phyloP scores from a whole-genome alignment of 2,329 filamentous ascomycete genomes.

The Ascomycota sp. region DNA sequence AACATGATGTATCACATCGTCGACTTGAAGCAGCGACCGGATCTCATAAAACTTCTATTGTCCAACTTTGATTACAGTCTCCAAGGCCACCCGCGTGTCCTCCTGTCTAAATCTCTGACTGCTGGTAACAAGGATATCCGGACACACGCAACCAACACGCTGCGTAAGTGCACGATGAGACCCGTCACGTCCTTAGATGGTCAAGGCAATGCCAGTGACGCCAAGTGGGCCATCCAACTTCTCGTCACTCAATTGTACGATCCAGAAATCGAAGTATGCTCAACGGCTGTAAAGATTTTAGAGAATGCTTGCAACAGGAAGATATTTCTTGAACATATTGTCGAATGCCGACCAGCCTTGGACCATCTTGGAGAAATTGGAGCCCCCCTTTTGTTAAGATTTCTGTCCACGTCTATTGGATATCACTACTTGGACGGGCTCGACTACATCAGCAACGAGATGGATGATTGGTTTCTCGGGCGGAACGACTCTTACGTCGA shows the following conservation, averaged over 20 bases:
- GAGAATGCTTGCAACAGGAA: constrained; percentile 94
- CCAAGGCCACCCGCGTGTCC: constrained; percentile 70
- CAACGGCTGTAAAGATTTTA: constrained; percentile 85
- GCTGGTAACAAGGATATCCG: constrained; percentile 78
- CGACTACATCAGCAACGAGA: constrained; percentile 97
- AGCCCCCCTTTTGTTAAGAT: constrained; percentile 73
- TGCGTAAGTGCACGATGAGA: constrained; percentile 62
- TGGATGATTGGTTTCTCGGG: constrained; percentile 98
- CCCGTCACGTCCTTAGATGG: constrained; percentile 15
- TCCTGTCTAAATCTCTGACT: constrained; percentile 83
- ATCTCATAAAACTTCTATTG: constrained; percentile 71
- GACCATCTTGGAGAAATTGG: constrained; percentile 95
- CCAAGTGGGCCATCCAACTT: constrained; percentile 87
- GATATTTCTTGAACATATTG: constrained; percentile 78
- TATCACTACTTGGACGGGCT: constrained; percentile 93
- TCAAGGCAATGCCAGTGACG: constrained; percentile 32
- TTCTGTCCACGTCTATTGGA: constrained; percentile 84
- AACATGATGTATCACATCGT: constrained; percentile 99
- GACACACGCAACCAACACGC: constrained; percentile 66
- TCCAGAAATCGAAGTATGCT: constrained; percentile 87
- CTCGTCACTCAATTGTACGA: constrained; percentile 98
- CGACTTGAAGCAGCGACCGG: constrained; percentile 71
- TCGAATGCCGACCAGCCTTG: constrained; percentile 80
- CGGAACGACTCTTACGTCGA: constrained; percentile 91
- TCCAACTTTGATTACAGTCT: constrained; percentile 82